These are phyloP conservation scores for Aspergillus diversus DNA, from an alignment of 495 filamentous ascomycete species.

Conservation along the genomic window DNA sequence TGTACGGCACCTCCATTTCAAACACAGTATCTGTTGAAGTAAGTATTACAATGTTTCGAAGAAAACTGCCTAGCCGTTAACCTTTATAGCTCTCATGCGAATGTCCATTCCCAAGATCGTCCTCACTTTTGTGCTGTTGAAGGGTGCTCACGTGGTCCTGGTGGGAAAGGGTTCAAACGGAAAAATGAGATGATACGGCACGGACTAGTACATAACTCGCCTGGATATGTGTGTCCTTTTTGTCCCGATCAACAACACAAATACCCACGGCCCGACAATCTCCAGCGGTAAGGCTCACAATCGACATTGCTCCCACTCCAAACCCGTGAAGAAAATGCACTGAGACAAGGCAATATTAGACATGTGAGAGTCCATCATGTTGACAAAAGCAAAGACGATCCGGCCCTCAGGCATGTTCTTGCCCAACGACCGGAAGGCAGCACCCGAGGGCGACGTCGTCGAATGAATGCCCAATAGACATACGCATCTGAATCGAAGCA, in stretches of 20 bases:
- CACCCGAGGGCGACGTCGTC: slow-evolving; percentile 77
- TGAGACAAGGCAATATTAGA: slow-evolving; percentile 43
- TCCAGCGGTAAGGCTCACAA: slow-evolving; percentile 75
- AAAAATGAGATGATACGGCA: slow-evolving; percentile 99
- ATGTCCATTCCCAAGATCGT: slow-evolving; percentile 88
- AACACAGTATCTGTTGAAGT: slow-evolving; percentile 85
- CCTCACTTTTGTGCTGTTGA: slow-evolving; percentile 90
- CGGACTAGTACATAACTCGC: slow-evolving; percentile 91
- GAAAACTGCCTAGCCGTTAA: slow-evolving; percentile 14
- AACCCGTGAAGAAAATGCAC: background rate
- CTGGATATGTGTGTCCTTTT: slow-evolving; percentile 96
- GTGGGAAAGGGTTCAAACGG: slow-evolving; percentile 94
- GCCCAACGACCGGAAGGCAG: slow-evolving; percentile 84
- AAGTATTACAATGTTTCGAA: slow-evolving; percentile 34
- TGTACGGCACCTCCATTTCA: slow-evolving; percentile 89
- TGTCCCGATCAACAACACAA: slow-evolving; percentile 95
- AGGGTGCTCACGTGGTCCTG: slow-evolving; percentile 75
- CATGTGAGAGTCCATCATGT: slow-evolving; percentile 88
- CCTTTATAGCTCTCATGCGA: slow-evolving; percentile 84
- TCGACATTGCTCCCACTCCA: background rate
- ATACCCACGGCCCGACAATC: slow-evolving; percentile 95
- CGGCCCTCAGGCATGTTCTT: slow-evolving; percentile 75
- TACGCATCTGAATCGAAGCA: background rate
- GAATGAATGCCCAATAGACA: slow-evolving; percentile 41
- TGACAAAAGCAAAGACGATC: slow-evolving; percentile 86